phyloP scores from a whole-genome alignment of 805 yeast species.

The Lipomyces japonicus region DNA sequence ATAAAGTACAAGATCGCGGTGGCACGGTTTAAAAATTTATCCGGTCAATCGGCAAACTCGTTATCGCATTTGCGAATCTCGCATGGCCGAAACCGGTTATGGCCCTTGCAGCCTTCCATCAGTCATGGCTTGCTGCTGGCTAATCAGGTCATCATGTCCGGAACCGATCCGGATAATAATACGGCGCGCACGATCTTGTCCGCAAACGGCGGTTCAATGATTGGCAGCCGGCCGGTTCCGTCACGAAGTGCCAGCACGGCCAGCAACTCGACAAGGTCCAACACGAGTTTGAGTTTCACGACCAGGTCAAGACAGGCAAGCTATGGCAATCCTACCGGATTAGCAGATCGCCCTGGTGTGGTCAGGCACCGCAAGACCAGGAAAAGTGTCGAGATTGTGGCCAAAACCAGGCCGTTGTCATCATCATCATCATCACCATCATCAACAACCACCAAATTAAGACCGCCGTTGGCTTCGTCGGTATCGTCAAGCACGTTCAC shows the following conservation, averaged over 20 bases:
- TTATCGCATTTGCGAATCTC: conserved; percentile 11
- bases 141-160: conserved; percentile 12
- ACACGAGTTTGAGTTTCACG: no score
- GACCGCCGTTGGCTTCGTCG: conserved; percentile 12
- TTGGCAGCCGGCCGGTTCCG: no score
- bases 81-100: conserved; percentile 7
- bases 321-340: no score
- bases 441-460: no score
- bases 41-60: conserved; percentile 4
- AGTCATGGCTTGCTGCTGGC: conserved; percentile 20
- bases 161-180: conserved; percentile 12
- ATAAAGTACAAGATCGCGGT: conserved; percentile 6
- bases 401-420: no score
- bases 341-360: conserved; percentile 4
- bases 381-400: conserved; percentile 13
- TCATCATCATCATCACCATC: no score
- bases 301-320: no score
- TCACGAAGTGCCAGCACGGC: no score
- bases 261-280: no score
- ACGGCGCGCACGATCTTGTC: no score
- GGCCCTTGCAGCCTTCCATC: conserved; percentile 9
- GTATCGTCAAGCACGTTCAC: background rate
- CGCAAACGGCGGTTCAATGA: no score
- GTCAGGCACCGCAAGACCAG: conserved; percentile 19
- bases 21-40: background rate